Conservation (phyloP, 2,329 filamentous ascomycete species). For the Penicillium sp. region DNA sequence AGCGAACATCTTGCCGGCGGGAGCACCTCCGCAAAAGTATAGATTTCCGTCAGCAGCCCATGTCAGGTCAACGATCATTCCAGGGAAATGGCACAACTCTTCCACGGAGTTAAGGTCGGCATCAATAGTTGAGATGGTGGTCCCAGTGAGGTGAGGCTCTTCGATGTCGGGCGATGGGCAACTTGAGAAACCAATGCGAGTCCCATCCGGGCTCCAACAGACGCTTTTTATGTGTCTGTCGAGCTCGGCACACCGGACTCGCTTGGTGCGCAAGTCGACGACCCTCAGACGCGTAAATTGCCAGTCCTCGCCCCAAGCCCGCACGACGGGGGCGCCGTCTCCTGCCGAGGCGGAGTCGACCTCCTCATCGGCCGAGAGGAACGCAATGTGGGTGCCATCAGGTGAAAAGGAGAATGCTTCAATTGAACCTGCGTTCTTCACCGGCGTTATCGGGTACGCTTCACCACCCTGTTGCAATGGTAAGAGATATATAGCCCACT, state of each 20-base stretch:
- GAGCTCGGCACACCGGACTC: constrained; percentile 4
- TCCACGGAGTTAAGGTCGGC: constrained; percentile 1
- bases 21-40: constrained; percentile 2
- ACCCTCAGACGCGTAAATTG: constrained; percentile 10
- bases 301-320: constrained; percentile 9
- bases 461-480: constrained; percentile 1
- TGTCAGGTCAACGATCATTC: constrained; percentile 1
- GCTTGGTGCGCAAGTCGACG: constrained; percentile 10
- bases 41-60: constrained; percentile 1
- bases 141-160: constrained; percentile 3
- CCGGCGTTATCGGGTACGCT: constrained; percentile 8
- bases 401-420: constrained; percentile 6
- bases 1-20: neutral
- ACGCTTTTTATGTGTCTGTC: constrained; percentile 9
- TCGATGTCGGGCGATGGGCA: constrained; percentile 5
- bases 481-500: constrained; percentile 9
- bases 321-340: neutral
- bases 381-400: constrained; percentile 6
- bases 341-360: neutral
- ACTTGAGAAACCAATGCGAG: constrained; percentile 9
- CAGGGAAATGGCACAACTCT: constrained; percentile 2
- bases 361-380: constrained; percentile 10
- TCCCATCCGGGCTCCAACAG: constrained; percentile 12
- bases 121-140: constrained; percentile 1
- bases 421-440: constrained; percentile 4